Base-by-base conservation (phyloP, 2,329 filamentous ascomycete genomes). In the Nothophoma quercina region DNA sequence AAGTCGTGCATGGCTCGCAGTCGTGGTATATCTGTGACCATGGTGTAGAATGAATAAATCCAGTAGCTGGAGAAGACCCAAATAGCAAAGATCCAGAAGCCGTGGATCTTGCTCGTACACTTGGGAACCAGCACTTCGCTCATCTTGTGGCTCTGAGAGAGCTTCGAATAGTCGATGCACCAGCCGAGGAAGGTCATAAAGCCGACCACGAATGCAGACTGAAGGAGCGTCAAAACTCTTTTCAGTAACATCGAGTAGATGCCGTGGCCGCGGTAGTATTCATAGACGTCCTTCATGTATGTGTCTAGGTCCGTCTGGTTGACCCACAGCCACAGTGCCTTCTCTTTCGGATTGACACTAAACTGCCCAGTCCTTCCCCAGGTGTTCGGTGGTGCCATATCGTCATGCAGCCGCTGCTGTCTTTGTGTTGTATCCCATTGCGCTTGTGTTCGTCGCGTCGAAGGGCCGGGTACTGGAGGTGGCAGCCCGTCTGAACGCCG, bases 321-420 rank as follows among this genome's bases (percentile, higher is more conserved):
- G 47, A 90, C 90, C 90, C 93, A 97, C 75, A 90, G 85, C 88
- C 91, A 97, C 79, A 96, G 85, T 3, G 93, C 92, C 72, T 88
- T 89, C 68, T 93, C 89, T 72, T 86, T 86, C 1, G 86, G 84
- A 64, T 85, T 83, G 22, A 81, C 61, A 10, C 65, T 64, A 19
- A 71, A 68, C 29, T 67, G 64, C 5, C 55, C 60, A 9, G 63
- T 55, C 28, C 62, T 51, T 7, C 55, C 59, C 67, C 68, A 71
- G 3, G 61, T 54, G 9, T 58, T 56, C 2, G 53, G 51, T 30
- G 64, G 53, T n/a, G 58, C 25, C 19, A 50, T 58, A 2, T 59
- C 70, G 15, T 67, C 58, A 55, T 80, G 76, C 28, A 80, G 67
- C 7, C 72, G 74, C 52, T 81, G 79, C 41, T 79, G 79, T 38